phyloP scores from a whole-genome alignment of 306 rosid genomes.

The Begonia peltatifolia region DNA sequence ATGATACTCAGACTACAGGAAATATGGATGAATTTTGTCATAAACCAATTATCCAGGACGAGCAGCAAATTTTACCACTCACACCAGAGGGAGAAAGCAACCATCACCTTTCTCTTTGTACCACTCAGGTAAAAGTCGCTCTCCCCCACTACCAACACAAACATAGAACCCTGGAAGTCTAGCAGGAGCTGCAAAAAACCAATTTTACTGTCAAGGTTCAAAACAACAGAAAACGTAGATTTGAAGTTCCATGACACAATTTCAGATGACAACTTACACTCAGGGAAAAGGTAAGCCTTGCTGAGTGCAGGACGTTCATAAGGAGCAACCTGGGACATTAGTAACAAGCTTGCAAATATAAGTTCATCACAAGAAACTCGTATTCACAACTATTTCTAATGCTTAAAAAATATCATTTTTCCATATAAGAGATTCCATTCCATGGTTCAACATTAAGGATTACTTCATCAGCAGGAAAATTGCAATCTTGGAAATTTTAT shows the following conservation, averaged over 20 bases:
- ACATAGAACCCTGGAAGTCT: constrained; percentile 93
- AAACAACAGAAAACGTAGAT: not conserved
- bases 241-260: not conserved
- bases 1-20: constrained; percentile 1
- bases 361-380: constrained; percentile 4
- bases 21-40: not conserved
- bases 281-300: constrained; percentile 91
- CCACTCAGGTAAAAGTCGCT: constrained; percentile 79
- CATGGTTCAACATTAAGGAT: too few relatives aligned
- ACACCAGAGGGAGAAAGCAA: constrained; percentile 6
- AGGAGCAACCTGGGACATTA: constrained; percentile 65
- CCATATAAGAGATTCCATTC: too few relatives aligned
- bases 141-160: constrained; percentile 96
- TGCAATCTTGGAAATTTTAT: too few relatives aligned
- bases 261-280: constrained; percentile 39
- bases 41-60: not conserved
- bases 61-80: not conserved
- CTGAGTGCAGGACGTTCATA: constrained; percentile 99
- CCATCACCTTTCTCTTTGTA: constrained; percentile 70
- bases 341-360: constrained; percentile 7
- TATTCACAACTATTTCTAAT: not conserved
- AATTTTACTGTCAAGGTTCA: constrained; percentile 1
- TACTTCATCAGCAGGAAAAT: too few relatives aligned
- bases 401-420: too few relatives aligned
- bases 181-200: constrained; percentile 74